Base-by-base conservation (phyloP, 2,329 filamentous ascomycete species). In the Truncatella angustata region DNA sequence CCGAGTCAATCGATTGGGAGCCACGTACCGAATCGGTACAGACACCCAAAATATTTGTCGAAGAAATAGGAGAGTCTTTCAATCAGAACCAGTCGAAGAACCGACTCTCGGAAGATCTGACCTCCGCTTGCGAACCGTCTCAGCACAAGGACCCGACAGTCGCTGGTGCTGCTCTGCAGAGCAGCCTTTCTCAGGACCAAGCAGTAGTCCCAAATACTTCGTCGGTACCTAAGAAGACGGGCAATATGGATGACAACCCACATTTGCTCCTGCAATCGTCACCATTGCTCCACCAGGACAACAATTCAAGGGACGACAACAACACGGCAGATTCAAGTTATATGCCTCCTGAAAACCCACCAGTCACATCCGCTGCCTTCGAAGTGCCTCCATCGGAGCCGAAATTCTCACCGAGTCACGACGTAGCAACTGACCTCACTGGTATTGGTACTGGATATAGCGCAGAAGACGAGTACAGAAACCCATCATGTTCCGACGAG, bases 401-500 rank as follows among this genome's bases (percentile, higher is more conserved):
- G 37, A 18, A 40, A 18, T 40, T 40, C 37, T 21, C 37, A 20
- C n/a, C 40, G n/a, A n/a, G n/a, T n/a, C n/a, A 44, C 16, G 40
- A 44, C 28, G 11, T 23, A 10, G 40, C 40, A 26, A 24, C 40
- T 42, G 62, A 60, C 11, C 48, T 56, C 36, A 59, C 52, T 12
- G 58, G 58, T 24, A 54, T 63, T 35, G 59, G 56, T 45, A 52
- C 52, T 16, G 56, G 54, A 46, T 53, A 60, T 51, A 52, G 54
- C 6, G 49, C 56, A 20, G 51, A 54, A 30, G 49, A 53, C 14
- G 59, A 62, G 54, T 49, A 49, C 43, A 54, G 56, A 48, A 55
- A 55, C 40, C 43, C 49, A 18, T 51, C 49, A 9, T 58, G 51
- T 51, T 62, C 59, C 32, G 62, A 64, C 36, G 58, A 65, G 36